Conservation (phyloP, 805 yeast species). For the Teunomyces funiuensis region DNA sequence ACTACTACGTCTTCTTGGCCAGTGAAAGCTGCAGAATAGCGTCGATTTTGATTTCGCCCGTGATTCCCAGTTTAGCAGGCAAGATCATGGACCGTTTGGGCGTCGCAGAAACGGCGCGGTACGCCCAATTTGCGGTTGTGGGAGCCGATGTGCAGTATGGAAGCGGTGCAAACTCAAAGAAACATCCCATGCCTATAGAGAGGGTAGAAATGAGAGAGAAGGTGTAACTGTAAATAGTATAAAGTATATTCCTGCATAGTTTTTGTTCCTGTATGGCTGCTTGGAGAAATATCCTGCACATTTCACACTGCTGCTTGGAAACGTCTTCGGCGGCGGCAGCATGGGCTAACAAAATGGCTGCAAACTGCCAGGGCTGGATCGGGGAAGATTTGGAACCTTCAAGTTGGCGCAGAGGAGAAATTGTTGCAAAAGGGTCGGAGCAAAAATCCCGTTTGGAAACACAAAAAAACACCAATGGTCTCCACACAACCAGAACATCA, state of each 20-base stretch:
- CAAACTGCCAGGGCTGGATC: constrained; percentile 6
- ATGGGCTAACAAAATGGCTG: constrained; percentile 5
- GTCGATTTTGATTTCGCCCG: constrained; percentile 66
- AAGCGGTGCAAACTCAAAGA: constrained; percentile 44
- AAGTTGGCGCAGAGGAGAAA: neutral
- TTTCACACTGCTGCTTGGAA: neutral
- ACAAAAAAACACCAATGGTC: too few species aligned
- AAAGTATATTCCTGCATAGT: too few species aligned
- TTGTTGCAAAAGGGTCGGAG: neutral
- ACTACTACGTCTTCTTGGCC: constrained; percentile 59
- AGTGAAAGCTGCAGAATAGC: constrained; percentile 70
- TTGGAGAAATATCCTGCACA: neutral
- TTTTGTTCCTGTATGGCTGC: too few species aligned
- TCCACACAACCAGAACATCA: too few species aligned
- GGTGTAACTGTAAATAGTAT: constrained; percentile 1
- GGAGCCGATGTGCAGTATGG: constrained; percentile 70
- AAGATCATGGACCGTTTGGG: constrained; percentile 61
- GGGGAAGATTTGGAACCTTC: constrained; percentile 5
- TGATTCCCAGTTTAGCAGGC: constrained; percentile 65
- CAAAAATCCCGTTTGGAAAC: too few species aligned
- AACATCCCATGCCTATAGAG: constrained; percentile 51
- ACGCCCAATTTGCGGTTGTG: constrained; percentile 42
- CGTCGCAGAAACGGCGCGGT: constrained; percentile 47
- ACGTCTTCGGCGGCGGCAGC: neutral
- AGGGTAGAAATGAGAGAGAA: constrained; percentile 17